Base-by-base conservation (phyloP, 2,329 filamentous ascomycete species). In the Apiospora phragmitis region DNA sequence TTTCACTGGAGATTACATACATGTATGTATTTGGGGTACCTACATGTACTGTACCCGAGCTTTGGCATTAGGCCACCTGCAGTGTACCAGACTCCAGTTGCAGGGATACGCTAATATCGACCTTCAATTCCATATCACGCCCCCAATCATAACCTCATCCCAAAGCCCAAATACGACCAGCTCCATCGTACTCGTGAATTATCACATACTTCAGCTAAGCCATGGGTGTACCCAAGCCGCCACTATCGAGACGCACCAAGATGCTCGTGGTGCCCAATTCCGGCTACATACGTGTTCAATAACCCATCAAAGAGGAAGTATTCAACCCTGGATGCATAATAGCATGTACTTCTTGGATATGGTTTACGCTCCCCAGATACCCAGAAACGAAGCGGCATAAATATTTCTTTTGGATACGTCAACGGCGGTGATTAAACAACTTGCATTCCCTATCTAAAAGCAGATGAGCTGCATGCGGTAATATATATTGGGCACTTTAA, bases 41-140 rank as follows among this genome's bases (percentile, higher is more conserved):
- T 67, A 67, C n/a, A n/a, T 18, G 67, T 68, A 38, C n/a, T 21
- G 43, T 29, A 68, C 42, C 32, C 51, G n/a, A 45, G 68, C 51
- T 59, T 59, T 35, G 51, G 26, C 29, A 59, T 59, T 59, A 59
- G 51, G 51, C 51, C 51, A 59, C 29, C 51, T 59, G 29, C 51
- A 59, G 51, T 35, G 51, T 59, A 7, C n/a, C n/a, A n/a, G n/a
- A n/a, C n/a, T n/a, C 51, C 51, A n/a, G 16, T 32, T 59, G 51
- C 51, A 59, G 51, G 51, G 51, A 59, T 59, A 32, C 51, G 51
- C 51, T 59, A 59, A 59, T 59, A 26, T 32, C 51, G 21, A 21
- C 26, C 16, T 55, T 59, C 29, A 59, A 26, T 7, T 21, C 18
- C 43, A 47, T 21, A n/a, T 47, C 6, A 6, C 21, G 43, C 18